phyloP scores from a whole-genome alignment of 2,329 filamentous ascomycete genomes.

The Gliomastix tumulicola region DNA sequence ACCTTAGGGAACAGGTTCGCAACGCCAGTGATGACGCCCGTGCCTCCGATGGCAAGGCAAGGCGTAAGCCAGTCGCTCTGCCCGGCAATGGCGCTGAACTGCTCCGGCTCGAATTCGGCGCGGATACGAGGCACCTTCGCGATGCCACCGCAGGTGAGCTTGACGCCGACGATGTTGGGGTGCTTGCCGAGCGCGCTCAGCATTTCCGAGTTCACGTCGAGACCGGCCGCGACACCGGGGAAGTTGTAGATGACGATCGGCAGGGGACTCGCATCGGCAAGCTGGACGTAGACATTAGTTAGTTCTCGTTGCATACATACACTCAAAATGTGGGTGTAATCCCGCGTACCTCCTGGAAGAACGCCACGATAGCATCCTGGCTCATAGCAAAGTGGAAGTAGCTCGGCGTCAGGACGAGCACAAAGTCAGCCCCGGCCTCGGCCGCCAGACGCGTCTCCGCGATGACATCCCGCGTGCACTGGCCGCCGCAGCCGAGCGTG shows the following conservation, averaged over 20 bases:
- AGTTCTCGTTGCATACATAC: too few species aligned
- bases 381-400: constrained; percentile 63
- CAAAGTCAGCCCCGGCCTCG: constrained; percentile 59
- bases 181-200: constrained; percentile 51
- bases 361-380: constrained; percentile 50
- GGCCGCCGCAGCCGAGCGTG: constrained; percentile 60
- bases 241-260: constrained; percentile 70
- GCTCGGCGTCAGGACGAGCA: constrained; percentile 61
- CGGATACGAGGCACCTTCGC: constrained; percentile 61
- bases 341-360: constrained; percentile 62
- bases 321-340: too few species aligned
- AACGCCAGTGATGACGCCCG: constrained; percentile 56
- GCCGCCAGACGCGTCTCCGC: constrained; percentile 56
- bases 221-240: constrained; percentile 58
- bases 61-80: constrained; percentile 67
- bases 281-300: too few species aligned
- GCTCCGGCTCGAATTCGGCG: constrained; percentile 38
- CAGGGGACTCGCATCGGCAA: constrained; percentile 48
- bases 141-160: constrained; percentile 68
- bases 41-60: constrained; percentile 49
- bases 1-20: constrained; percentile 56
- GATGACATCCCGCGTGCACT: constrained; percentile 60
- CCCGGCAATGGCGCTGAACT: constrained; percentile 61
- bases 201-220: constrained; percentile 62
- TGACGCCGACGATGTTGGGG: constrained; percentile 62